Conservation (phyloP, 345 rosid genomes). For the Citrus inodora region DNA sequence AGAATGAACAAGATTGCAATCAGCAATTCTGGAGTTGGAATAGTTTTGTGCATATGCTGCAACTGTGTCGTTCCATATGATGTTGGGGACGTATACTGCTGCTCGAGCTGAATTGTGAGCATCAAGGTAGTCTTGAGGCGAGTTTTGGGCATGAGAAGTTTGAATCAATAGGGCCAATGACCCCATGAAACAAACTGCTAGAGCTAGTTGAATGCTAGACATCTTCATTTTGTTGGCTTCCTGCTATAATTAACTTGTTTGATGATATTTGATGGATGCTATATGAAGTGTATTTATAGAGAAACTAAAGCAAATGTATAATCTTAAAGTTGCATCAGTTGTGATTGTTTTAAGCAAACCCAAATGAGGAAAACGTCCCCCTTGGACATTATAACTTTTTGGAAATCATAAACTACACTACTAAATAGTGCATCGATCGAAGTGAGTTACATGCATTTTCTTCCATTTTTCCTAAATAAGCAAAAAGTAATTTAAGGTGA, state of each 20-base stretch:
- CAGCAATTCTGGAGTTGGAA: slow-evolving; percentile 16
- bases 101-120: slow-evolving; percentile 32
- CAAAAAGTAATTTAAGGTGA: too few species aligned
- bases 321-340: neutral
- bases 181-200: neutral
- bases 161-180: neutral
- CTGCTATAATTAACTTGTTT: neutral
- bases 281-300: neutral
- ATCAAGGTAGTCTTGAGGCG: slow-evolving; percentile 19
- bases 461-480: too few species aligned
- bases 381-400: slow-evolving; percentile 9
- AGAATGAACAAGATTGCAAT: slow-evolving; percentile 37
- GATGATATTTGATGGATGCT: neutral
- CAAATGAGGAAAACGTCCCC: neutral
- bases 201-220: neutral
- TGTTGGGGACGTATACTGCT: slow-evolving; percentile 19
- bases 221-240: neutral
- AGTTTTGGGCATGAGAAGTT: slow-evolving; percentile 10
- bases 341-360: neutral
- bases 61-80: slow-evolving; percentile 31
- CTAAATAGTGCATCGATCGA: neutral
- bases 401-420: neutral
- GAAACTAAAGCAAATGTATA: neutral
- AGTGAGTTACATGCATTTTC: neutral
- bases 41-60: slow-evolving; percentile 14